Percentiles rank a stretch among this genome's conserved stretches.
Evolutionary conservation across 129 eudicot genomes (phyloP).

Genomic region (Pulicaria dysenterica): DNA sequence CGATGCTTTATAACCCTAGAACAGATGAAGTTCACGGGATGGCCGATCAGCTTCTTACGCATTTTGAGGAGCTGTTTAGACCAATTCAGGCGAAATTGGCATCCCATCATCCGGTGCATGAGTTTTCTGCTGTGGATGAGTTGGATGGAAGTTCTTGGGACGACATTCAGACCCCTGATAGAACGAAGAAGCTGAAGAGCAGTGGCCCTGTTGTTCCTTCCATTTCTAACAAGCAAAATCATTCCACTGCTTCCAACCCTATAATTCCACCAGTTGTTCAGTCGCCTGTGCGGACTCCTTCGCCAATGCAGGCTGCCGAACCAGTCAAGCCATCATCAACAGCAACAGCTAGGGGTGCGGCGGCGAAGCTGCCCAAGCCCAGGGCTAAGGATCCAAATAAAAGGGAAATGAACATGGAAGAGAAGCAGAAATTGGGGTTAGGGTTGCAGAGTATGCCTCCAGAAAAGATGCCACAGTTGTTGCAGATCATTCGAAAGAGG

Average conservation of each 20-base stretch:
- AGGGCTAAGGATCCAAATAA: constrained; percentile 80
- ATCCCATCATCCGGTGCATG: constrained; percentile 2
- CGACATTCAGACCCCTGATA: constrained; percentile 46
- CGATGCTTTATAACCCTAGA: constrained; percentile 80
- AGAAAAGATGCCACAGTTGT: constrained; percentile 87
- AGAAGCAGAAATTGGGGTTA: constrained; percentile 81
- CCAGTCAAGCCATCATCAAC: constrained; percentile 36
- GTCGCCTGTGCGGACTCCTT: constrained; percentile 50
- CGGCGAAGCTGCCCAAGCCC: constrained; percentile 75
- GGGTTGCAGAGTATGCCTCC: constrained; percentile 86
- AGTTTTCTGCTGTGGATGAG: constrained; percentile 42
- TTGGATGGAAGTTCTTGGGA: constrained; percentile 84
- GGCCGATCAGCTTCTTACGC: constrained; percentile 60
- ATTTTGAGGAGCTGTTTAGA: constrained; percentile 69
- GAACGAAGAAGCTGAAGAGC: constrained; percentile 49
- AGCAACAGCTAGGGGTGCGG: constrained; percentile 16
- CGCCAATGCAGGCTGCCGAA: constrained; percentile 58
- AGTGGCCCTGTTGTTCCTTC: constrained; percentile 29
- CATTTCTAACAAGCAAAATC: constrained; percentile 43
- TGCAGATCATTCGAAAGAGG: constrained; percentile 80
- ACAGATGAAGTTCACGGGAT: constrained; percentile 62
- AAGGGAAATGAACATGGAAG: constrained; percentile 88
- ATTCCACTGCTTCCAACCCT: constrained; percentile 57
- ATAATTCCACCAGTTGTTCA: constrained; percentile 36
- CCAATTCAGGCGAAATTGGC: constrained; percentile 58